These are phyloP conservation scores for Pythium sp. DNA, from an alignment of 352 stramenopile genomes.

Conservation along the genomic window DNA sequence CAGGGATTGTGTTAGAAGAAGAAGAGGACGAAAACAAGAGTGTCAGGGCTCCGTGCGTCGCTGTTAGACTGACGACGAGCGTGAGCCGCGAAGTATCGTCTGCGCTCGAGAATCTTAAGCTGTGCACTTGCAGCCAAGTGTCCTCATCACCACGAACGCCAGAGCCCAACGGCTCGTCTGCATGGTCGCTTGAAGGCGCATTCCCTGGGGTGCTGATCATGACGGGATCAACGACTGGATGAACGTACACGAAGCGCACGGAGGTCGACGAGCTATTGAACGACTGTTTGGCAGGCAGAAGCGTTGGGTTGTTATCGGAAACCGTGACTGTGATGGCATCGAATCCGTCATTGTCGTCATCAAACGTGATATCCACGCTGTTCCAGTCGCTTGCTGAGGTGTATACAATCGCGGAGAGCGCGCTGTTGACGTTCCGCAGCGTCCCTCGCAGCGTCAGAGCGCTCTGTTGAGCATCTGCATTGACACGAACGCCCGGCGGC, in stretches of 20 bases:
- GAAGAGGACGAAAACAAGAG: slow-evolving; percentile 9
- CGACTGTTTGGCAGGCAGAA: background rate
- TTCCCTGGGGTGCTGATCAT: slow-evolving; percentile 30
- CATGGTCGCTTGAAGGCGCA: slow-evolving; percentile 27
- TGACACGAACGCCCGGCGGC: background rate
- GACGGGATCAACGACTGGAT: slow-evolving; percentile 28
- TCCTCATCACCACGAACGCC: slow-evolving; percentile 51
- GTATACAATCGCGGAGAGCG: slow-evolving; percentile 44
- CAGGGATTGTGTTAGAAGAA: slow-evolving; percentile 1
- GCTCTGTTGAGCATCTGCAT: background rate
- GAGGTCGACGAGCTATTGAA: slow-evolving; percentile 38
- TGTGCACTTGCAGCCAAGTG: slow-evolving; percentile 24
- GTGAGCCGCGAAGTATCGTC: slow-evolving; percentile 39
- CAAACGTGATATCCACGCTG: slow-evolving; percentile 34
- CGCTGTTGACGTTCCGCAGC: slow-evolving; percentile 40
- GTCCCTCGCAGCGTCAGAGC: slow-evolving; percentile 33
- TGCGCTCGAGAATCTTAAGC: slow-evolving; percentile 38
- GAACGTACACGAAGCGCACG: slow-evolving; percentile 33
- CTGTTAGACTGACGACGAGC: slow-evolving; percentile 19
- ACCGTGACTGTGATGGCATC: slow-evolving; percentile 44
- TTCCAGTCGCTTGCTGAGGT: slow-evolving; percentile 67
- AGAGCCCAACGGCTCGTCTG: slow-evolving; percentile 12
- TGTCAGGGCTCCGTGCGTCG: slow-evolving; percentile 5
- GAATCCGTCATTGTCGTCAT: slow-evolving; percentile 25
- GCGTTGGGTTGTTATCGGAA: slow-evolving; percentile 22